These are phyloP conservation scores for Globisporangium echinulatum DNA, from an alignment of 352 stramenopile genomes.

Conservation along the genomic window DNA sequence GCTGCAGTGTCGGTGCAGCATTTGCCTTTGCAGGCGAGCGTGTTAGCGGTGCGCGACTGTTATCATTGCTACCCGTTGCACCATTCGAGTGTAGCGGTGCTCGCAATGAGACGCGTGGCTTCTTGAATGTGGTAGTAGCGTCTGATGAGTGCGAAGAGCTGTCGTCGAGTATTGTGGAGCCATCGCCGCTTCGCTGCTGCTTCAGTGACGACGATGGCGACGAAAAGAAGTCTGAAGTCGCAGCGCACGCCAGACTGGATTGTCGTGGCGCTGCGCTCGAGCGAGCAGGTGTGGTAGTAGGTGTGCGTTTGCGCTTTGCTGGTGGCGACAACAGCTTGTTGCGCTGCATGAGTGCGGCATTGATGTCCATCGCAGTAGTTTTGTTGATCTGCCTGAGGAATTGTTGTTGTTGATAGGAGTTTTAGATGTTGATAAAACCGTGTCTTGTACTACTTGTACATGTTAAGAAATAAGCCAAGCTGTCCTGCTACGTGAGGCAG, in stretches of 20 bases:
- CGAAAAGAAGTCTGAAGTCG: not conserved
- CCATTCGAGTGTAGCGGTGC: conserved; percentile 5
- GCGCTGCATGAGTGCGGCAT: conserved; percentile 42
- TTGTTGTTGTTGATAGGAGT: too few species aligned
- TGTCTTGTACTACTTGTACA: too few species aligned
- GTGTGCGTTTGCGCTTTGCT: conserved; percentile 21
- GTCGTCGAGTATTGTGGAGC: too few species aligned
- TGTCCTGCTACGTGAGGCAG: too few species aligned
- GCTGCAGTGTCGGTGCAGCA: conserved; percentile 15
- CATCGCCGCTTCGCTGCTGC: not conserved
- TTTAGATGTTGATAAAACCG: too few species aligned
- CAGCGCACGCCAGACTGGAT: too few species aligned
- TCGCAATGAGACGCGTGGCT: conserved; percentile 1
- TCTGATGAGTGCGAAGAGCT: too few species aligned
- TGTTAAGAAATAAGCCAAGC: too few species aligned
- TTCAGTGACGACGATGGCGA: conserved; percentile 7
- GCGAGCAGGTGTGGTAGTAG: not conserved
- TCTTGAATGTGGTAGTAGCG: not conserved
- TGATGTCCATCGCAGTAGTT: conserved; percentile 30
- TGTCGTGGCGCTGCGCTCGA: conserved; percentile 18
- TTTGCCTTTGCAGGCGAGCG: conserved; percentile 9
- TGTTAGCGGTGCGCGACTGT: not conserved
- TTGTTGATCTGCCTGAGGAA: conserved; percentile 2
- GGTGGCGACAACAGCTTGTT: conserved; percentile 21
- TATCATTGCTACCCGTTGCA: not conserved